A percentile compares a stretch with the other conserved stretches of the same genome.
Evolutionary conservation across 2,329 filamentous ascomycete genomes (phyloP).

Genomic region (Fusarium pseudograminearum): DNA sequence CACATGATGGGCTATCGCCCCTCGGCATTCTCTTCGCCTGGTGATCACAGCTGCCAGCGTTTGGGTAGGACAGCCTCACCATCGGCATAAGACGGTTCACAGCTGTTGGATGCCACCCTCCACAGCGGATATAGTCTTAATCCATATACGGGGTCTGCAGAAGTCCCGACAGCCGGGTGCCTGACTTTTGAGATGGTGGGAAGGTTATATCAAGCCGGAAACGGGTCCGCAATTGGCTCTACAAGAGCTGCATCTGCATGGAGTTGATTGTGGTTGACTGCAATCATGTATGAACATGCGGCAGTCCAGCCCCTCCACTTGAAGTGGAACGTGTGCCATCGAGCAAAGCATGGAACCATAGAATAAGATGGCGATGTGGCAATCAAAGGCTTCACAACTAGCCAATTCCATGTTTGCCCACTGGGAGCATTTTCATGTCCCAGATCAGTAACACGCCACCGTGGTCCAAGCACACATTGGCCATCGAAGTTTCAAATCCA

Average conservation of each 20-base stretch:
- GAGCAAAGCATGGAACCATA: slow-evolving; percentile 42
- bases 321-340: slow-evolving; percentile 45
- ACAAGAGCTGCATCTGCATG: slow-evolving; percentile 39
- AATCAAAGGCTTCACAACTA: slow-evolving; percentile 31
- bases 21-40: slow-evolving; percentile 23
- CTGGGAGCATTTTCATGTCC: slow-evolving; percentile 6
- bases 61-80: slow-evolving; percentile 27
- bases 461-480: slow-evolving; percentile 4
- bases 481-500: slow-evolving; percentile 5
- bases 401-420: slow-evolving; percentile 30
- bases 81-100: slow-evolving; percentile 29
- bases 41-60: slow-evolving; percentile 23
- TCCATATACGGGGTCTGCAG: slow-evolving; percentile 28
- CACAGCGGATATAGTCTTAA: slow-evolving; percentile 18
- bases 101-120: slow-evolving; percentile 16
- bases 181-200: slow-evolving; percentile 39
- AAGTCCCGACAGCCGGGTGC: slow-evolving; percentile 34
- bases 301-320: slow-evolving; percentile 47
- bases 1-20: slow-evolving; percentile 13
- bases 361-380: slow-evolving; percentile 33
- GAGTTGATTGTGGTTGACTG: slow-evolving; percentile 33
- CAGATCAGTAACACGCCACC: slow-evolving; percentile 11
- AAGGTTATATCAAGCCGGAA: slow-evolving; percentile 23
- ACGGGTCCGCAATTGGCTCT: slow-evolving; percentile 35
- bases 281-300: slow-evolving; percentile 43